Base-by-base conservation (phyloP, 768 basidiomycete species). In the Hysterangium stoloniferum region DNA sequence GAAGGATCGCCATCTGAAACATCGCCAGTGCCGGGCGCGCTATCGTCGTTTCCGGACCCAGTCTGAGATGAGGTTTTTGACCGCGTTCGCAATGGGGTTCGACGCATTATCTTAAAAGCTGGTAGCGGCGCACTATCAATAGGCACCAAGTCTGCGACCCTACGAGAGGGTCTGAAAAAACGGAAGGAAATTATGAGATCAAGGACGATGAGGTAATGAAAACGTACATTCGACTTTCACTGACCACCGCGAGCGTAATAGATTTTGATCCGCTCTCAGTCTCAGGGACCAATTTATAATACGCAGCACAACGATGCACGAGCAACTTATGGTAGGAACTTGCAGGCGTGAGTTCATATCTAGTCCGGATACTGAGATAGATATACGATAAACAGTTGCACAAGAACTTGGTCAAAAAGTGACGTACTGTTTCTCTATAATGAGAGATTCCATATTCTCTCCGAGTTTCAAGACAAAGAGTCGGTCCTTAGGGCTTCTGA, bases 91-190 rank as follows among this genome's bases (percentile, higher is more conserved):
- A 66, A 63, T 12, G 61, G 63, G 19, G 74, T 68, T 58, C 89
- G 77, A 37, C 82, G 79, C 87, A 92, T 92, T 59, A 92, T 92
- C 74, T 90, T 85, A 60, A 92, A 84, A 17, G 87, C 76, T n/a
- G 84, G 86, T 28, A 82, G 82, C 0, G 79, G 62, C 4, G 79
- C 66, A 15, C 77, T 71, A 61, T 89, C 87, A 4, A 78, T 72
- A 20, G 89, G 89, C 6, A 90, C 85, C 20, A 92, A 77, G 43
- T 90, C 89, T 53, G 74, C 74, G 47, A 92, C 72, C 48, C 84
- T 74, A 36, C 84, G 77, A 29, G 68, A 45, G 56, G 89, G 89
- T 56, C 89, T 92, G 57, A 11, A 56, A 49, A 53, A 48, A 53
- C 20, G 31, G 47, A 47, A 54, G 53, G 61, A 59, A 36, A 62